phyloP scores from a whole-genome alignment of 2,329 filamentous ascomycete species.

The Ceratocystis albifundus region DNA sequence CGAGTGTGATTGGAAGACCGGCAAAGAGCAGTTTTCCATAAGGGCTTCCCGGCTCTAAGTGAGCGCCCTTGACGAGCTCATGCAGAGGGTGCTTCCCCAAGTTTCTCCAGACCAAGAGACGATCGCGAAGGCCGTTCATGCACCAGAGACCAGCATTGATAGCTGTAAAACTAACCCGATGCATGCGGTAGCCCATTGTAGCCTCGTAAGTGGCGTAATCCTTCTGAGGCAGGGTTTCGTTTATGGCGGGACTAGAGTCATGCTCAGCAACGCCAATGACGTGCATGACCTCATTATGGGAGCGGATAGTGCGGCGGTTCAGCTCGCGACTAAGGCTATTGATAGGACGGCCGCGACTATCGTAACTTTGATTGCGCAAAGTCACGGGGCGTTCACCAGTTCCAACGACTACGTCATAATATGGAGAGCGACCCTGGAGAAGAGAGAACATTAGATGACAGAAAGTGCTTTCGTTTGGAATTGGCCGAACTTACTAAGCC shows the following conservation, averaged over 20 bases:
- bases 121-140: slow-evolving; percentile 41
- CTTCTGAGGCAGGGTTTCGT: slow-evolving; percentile 36
- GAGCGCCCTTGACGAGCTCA: slow-evolving; percentile 30
- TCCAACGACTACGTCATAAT: slow-evolving; percentile 45
- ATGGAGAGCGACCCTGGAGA: slow-evolving; percentile 46
- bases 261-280: slow-evolving; percentile 52
- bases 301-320: slow-evolving; percentile 46
- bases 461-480: not conserved
- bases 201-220: slow-evolving; percentile 36
- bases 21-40: slow-evolving; percentile 30
- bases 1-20: slow-evolving; percentile 34
- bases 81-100: slow-evolving; percentile 41
- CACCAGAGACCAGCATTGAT: slow-evolving; percentile 41
- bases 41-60: slow-evolving; percentile 30
- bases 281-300: slow-evolving; percentile 53
- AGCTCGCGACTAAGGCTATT: slow-evolving; percentile 45
- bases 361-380: slow-evolving; percentile 40
- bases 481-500: slow-evolving; percentile 38
- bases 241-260: slow-evolving; percentile 35
- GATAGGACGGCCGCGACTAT: slow-evolving; percentile 44
- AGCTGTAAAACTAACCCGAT: slow-evolving; percentile 30
- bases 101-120: slow-evolving; percentile 38
- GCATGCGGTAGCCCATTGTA: slow-evolving; percentile 34
- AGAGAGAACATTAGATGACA: not conserved
- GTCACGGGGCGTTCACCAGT: slow-evolving; percentile 35